Percentiles rank a stretch among this genome's conserved stretches.
phyloP scores from a whole-genome alignment of 164 flowering plant genomes.

The Houttuynia cordata region DNA sequence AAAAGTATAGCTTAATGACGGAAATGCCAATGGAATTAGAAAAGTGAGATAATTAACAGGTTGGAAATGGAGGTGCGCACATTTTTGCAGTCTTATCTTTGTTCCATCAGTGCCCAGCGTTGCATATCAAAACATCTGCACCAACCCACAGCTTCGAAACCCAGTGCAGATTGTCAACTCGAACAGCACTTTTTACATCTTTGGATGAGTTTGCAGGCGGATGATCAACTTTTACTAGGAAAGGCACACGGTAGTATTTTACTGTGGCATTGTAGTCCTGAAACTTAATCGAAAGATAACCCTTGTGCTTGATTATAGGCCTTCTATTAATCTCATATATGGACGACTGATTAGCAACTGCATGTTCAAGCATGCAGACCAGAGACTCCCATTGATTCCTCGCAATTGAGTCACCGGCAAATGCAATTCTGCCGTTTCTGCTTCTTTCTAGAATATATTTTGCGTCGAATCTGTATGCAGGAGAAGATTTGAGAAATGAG shows the following conservation, averaged over 20 bases:
- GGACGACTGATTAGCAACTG: constrained; percentile 42
- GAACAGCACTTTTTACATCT: constrained; percentile 25
- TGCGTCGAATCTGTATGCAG: constrained; percentile 52
- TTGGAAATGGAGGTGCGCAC: constrained; percentile 16
- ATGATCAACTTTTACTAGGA: constrained; percentile 34
- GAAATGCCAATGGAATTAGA: neutral
- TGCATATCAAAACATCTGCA: constrained; percentile 66
- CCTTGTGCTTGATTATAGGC: constrained; percentile 78
- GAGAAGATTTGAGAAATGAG: neutral
- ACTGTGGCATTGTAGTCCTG: constrained; percentile 57
- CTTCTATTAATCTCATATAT: constrained; percentile 62
- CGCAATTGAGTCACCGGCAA: constrained; percentile 79
- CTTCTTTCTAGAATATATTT: constrained; percentile 47
- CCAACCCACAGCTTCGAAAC: constrained; percentile 44
- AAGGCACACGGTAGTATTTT: constrained; percentile 74
- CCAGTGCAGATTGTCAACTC: constrained; percentile 58
- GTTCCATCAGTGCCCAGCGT: constrained; percentile 91
- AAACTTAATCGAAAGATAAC: constrained; percentile 58
- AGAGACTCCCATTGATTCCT: constrained; percentile 97
- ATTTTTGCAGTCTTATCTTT: constrained; percentile 39
- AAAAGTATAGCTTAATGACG: neutral
- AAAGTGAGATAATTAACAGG: neutral
- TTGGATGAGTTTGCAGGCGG: constrained; percentile 32
- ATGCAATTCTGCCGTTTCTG: constrained; percentile 57
- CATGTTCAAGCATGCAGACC: constrained; percentile 70